Evolutionary conservation across 192 early-diverging fungal genomes (phyloP), one percentile per base, ranked within the genome.

Genomic region (Geranomyces michiganensis): DNA sequence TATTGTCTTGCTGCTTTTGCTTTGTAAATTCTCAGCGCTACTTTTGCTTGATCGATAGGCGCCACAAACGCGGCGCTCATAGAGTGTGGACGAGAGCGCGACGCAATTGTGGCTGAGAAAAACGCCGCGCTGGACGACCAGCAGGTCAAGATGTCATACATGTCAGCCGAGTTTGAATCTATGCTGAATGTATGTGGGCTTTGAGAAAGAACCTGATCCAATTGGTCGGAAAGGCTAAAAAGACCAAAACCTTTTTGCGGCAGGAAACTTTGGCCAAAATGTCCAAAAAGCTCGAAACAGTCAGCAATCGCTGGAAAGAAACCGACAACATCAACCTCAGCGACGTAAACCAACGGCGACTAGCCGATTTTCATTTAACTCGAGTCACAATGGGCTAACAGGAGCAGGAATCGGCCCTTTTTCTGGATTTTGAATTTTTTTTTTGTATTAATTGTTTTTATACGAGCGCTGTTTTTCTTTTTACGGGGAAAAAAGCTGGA

Each of bases 81-180:
- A 63, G 82, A 89, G 32, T 71, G 70, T 32, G 81, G 78, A n/a
- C 85, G 82, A 62, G 80, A 86, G 43, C 71, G 79, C 43, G 71
- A 56, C 12, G 49, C 67, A 9, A 78, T 78, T 48, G 47, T 79
- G 8, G 67, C 72, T 0, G 76, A 79, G 78, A 87, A 85, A 49
- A 85, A 88, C 43, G 68, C 77, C 13, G 55, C 79, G 0, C 79
- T 88, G 49, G 86, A 88, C 55, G 86, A 88, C 43, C 86, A 87
- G 71, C 82, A 88, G 32, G 75, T 83, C 17, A 88, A 88, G 66
- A 87, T 87, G 86, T 71, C 78, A 15, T 88, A 87, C 67, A 84
- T 88, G 83, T 76, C 82, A 8, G 56, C 70, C 2, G 87, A 88
- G 67, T 88, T 88, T 67, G 87, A 88, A 63, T 65, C 75, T 21